Percentiles rank a stretch among this genome's conserved stretches.
These are phyloP conservation scores for Cryphonectria naterciae DNA, from an alignment of 2,329 filamentous ascomycete species.

Conservation along the genomic window DNA sequence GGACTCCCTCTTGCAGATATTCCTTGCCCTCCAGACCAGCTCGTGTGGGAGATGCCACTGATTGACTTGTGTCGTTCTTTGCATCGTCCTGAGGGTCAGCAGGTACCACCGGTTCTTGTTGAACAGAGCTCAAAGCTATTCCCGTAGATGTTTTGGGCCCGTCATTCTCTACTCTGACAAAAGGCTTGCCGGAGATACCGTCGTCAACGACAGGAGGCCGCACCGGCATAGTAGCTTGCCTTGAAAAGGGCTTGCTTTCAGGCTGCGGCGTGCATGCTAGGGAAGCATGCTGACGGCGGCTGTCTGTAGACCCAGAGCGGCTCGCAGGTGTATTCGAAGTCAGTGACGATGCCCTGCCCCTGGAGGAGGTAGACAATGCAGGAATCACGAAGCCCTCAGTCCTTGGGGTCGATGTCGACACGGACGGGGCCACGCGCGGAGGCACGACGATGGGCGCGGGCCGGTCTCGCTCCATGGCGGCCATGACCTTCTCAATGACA, in stretches of 20 bases:
- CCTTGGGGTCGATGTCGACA: slow-evolving; percentile 19
- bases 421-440: slow-evolving; percentile 6
- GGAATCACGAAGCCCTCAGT: slow-evolving; percentile 23
- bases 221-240: slow-evolving; percentile 17
- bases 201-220: slow-evolving; percentile 44
- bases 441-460: slow-evolving; percentile 18
- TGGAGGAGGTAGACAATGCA: slow-evolving; percentile 25
- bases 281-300: slow-evolving; percentile 7
- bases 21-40: neutral
- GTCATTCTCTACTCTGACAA: slow-evolving; percentile 48
- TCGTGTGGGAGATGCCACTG: neutral
- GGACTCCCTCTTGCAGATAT: neutral
- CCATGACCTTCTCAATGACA: slow-evolving; percentile 52
- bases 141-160: slow-evolving; percentile 13
- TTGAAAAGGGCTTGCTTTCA: slow-evolving; percentile 30
- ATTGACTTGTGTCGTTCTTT: neutral
- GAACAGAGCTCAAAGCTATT: neutral
- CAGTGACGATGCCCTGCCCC: slow-evolving; percentile 27
- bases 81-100: neutral
- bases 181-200: slow-evolving; percentile 60
- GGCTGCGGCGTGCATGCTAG: slow-evolving; percentile 29
- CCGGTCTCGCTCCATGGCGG: slow-evolving; percentile 31
- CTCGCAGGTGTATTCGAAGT: slow-evolving; percentile 18
- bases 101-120: neutral
- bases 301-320: slow-evolving; percentile 16